Evolutionary conservation across 1,284 basidiomycete genomes (phyloP), one percentile per base, ranked within the genome.

Genomic region (Trichosporon inkin): DNA sequence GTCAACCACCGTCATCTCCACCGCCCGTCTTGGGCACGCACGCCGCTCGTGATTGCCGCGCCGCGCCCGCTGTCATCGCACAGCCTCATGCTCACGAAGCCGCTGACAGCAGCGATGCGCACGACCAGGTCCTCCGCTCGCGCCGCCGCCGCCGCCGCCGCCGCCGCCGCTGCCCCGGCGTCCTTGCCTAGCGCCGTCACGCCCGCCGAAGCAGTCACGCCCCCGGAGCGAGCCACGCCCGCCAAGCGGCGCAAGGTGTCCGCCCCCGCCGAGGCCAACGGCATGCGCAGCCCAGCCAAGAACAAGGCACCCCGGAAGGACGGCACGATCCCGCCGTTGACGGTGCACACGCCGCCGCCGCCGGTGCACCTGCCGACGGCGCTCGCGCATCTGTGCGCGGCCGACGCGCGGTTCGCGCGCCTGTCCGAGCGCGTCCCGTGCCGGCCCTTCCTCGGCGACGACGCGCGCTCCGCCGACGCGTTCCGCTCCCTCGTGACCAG

Each of bases 281-380:
- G n/a, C 19, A 53, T 24, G 16, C 24, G 47, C 17, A 61, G 35
- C 40, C 38, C 7, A 14, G 10, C 22, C 19, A 37, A 44, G 35
- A 35, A 38, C 5, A 49, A 51, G 7, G 44, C 55, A 6, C 24
- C 13, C 11, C 47, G 38, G 20, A 53, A 53, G 20, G 44, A 41
- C 20, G 49, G 47, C 34, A 53, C 41, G 38, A 24, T 40, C 55
- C 19, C 44, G 8, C 8, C 55, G 7, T 39, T 36, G 1, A 36
- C 49, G 11, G 51, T 38, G 37, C 39, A 34, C 39, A 35, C 65
- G 63, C 53, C 66, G 62, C 32, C 70, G 62, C 8, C 62, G 63
- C 10, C 66, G 3, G 93, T 95, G 79, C 83, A 84, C 17, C 86
- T 92, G 64, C 82, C 85, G 39, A 83, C 85, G 3, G 91, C 89